A percentile compares a stretch with the other conserved stretches of the same genome.
phyloP scores from a whole-genome alignment of 257 asterid genomes.

The Solanum rostratum region DNA sequence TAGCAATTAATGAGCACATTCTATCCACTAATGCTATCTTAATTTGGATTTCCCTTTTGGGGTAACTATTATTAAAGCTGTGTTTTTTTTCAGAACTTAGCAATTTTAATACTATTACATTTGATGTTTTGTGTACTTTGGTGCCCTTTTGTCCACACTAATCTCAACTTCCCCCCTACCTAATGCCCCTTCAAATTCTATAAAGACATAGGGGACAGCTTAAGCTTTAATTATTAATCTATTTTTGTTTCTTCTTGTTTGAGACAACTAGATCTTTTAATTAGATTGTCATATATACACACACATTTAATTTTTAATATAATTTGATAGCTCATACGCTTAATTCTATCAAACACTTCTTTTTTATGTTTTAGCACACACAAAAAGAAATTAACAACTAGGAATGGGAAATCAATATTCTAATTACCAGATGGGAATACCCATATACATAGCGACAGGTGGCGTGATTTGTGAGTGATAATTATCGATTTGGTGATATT shows the following conservation, averaged over 20 bases:
- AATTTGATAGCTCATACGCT: too few relatives aligned
- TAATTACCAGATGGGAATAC: too few relatives aligned
- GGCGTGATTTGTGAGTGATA: too few relatives aligned
- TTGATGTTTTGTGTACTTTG: neutral
- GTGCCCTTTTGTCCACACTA: slow-evolving; percentile 12
- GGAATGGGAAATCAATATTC: too few relatives aligned
- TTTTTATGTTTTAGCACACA: too few relatives aligned
- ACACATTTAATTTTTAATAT: too few relatives aligned
- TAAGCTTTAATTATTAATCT: slow-evolving; percentile 1
- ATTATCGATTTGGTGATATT: too few relatives aligned
- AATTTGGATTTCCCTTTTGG: neutral
- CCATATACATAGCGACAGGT: too few relatives aligned
- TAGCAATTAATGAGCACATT: slow-evolving; percentile 14
- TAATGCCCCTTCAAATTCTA: slow-evolving; percentile 28
- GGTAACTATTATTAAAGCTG: slow-evolving; percentile 8
- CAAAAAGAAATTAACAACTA: too few relatives aligned
- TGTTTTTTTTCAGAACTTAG: neutral
- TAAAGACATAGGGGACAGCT: slow-evolving; percentile 18
- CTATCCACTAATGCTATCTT: slow-evolving; percentile 21
- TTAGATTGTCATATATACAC: neutral
- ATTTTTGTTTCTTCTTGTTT: neutral
- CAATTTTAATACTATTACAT: neutral
- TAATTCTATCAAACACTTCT: too few relatives aligned
- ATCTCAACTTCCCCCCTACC: slow-evolving; percentile 15
- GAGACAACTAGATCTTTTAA: neutral